Evolutionary conservation across 371 early-diverging fungal genomes (phyloP), one percentile per base, ranked within the genome.

Genomic region (Mortierella sp.): DNA sequence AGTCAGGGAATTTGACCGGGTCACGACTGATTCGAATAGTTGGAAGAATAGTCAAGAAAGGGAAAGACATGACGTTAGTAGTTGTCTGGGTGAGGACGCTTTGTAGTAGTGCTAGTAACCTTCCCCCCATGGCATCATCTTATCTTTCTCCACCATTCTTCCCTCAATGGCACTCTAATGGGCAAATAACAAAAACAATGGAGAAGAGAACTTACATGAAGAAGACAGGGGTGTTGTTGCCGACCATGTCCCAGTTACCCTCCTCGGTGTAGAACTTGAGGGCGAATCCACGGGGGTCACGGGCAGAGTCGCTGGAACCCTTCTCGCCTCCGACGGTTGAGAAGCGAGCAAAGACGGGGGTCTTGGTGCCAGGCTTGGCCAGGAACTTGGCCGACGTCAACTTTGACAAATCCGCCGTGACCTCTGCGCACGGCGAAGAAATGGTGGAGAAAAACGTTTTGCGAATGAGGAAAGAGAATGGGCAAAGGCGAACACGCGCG

Each of bases 261-360:
- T 93, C 93, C 82, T 93, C 93, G 32, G 94, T 94, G 87, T 94
- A 94, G 86, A 94, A 92, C 90, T 94, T 94, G 88, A 94, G 88
- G 43, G 94, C 91, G 75, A 94, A 94, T 11, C 94, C 94, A 65
- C 94, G 91, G 21, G 91, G 92, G 60, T 94, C 94, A 60, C 94
- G 89, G 38, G 89, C 92, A 5, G 93, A 88, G 71, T 94, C 94
- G 60, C 89, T 87, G 4, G 90, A 88, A 16, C 94, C 94, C 63
- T 76, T 82, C 88, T 93, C 93, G 49, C 94, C 94, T 56, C 92
- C 92, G 71, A 93, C 94, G 24, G 93, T 93, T n/a, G 94, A 94
- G 85, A 94, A 94, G 41, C 94, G 91, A 24, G 90, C 81, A 80
- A 94, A 94, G 44, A 93, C 82, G 16, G 94, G 94, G n/a, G 94